Evolutionary conservation across 257 asterid species (phyloP).

Genomic region (Lycium barbarum): DNA sequence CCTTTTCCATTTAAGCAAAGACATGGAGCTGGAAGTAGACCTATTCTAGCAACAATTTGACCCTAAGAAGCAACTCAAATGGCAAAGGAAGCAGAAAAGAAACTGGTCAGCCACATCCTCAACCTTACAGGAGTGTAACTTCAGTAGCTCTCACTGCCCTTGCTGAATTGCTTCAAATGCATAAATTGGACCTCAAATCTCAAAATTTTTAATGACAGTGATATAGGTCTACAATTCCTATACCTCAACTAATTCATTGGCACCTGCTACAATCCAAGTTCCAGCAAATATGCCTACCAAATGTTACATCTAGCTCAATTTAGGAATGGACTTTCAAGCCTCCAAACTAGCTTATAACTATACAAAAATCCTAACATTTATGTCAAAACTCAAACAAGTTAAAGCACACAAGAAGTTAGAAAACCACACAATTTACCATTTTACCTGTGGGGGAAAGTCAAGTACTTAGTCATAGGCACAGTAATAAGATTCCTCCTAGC

Average conservation of each 20-base stretch:
- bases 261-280: not conserved
- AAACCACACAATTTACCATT: not conserved
- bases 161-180: not conserved
- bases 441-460: slow-evolving; percentile 94
- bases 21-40: not conserved
- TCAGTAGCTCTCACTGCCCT: not conserved
- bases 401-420: not conserved
- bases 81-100: not conserved
- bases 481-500: slow-evolving; percentile 79
- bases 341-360: slow-evolving; percentile 10
- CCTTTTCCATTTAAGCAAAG: not conserved
- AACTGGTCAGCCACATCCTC: not conserved
- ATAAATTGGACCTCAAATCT: slow-evolving; percentile 17
- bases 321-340: not conserved
- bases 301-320: not conserved
- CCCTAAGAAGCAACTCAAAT: not conserved
- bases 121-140: not conserved
- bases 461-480: slow-evolving; percentile 91
- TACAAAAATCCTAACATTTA: not conserved
- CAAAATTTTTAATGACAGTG: not conserved
- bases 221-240: not conserved
- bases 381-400: not conserved
- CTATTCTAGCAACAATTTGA: slow-evolving; percentile 11
- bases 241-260: not conserved
- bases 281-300: not conserved